Evolutionary conservation across 768 basidiomycete species (phyloP), one percentile per base, ranked within the genome.

Genomic region (Sistotremastrum suecicum): DNA sequence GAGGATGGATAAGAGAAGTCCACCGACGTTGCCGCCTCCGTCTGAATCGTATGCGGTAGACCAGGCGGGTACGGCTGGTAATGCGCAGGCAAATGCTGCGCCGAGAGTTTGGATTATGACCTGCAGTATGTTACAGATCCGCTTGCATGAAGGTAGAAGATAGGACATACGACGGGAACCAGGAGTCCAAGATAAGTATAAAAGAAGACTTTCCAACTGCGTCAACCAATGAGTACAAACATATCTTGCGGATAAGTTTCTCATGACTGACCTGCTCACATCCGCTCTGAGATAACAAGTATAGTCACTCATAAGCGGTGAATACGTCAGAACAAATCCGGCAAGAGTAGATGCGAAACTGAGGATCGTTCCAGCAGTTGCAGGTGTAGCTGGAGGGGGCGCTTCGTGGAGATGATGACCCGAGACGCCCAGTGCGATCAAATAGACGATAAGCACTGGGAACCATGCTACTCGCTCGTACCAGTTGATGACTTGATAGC

Each of bases 391-490:
- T 0, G 74, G 64, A 32, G 43, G 39, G 34, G 69, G 66, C 1
- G 65, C 66, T 43, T 66, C 70, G 10, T 62, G 62, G 7, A 90
- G 64, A 51, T 87, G 68, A 51, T 83, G 80, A 0, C 78, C 85
- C 0, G 83, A 76, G n/a, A 84, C 66, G 3, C 81, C 85, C 8
- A 83, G 61, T 6, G 75, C 76, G 44, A 89, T 71, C 33, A 86
- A 51, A 57, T 80, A 87, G 6, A 78, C 72, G 44, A 89, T 62
- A n/a, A 85, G 55, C 11, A 85, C 72, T 0, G 88, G 87, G 11
- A 88, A 68, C 85, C 86, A 88, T 1, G 80, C 66, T 2, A 82
- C 48, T 7, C 76, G 71, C 53, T 87, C 86, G 53, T 84, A 89
- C 77, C 74, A 68, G 41, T 71, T 65, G 67, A 88, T 49, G 62